Conservation (phyloP, 768 basidiomycete species). For the Boletus pseudopeckii region DNA sequence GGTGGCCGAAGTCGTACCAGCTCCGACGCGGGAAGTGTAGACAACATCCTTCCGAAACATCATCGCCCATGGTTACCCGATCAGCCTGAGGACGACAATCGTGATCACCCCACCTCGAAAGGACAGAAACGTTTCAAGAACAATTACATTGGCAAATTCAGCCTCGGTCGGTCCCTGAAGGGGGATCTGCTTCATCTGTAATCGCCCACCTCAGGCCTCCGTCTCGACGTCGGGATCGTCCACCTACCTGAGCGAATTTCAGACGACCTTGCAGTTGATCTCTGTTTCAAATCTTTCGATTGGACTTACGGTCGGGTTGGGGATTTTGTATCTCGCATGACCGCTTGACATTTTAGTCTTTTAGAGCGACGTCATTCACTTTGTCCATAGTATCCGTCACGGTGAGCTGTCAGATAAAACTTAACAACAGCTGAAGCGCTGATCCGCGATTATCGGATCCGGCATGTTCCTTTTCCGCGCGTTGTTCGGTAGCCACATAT, state of each 20-base stretch:
- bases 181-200: constrained; percentile 27
- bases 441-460: background rate
- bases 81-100: background rate
- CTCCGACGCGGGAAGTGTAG: constrained; percentile 21
- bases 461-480: background rate
- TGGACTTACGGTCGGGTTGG: constrained; percentile 76
- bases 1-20: constrained; percentile 18
- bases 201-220: constrained; percentile 17
- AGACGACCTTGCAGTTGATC: constrained; percentile 72
- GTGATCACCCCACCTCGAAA: constrained; percentile 1
- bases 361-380: too few relatives aligned
- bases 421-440: background rate
- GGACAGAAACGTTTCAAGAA: background rate
- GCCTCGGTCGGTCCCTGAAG: constrained; percentile 18
- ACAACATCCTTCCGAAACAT: constrained; percentile 14
- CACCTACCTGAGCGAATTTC: constrained; percentile 68
- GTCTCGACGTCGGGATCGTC: constrained; percentile 42
- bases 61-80: constrained; percentile 21
- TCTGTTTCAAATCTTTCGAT: constrained; percentile 77
- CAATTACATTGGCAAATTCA: background rate
- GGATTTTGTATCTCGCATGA: too few relatives aligned
- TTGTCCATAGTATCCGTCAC: too few relatives aligned
- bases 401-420: too few relatives aligned
- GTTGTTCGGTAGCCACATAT: too few relatives aligned
- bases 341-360: too few relatives aligned